These are phyloP conservation scores for Aureobasidium sp. DNA, from an alignment of 2,329 filamentous ascomycete genomes.

Conservation along the genomic window DNA sequence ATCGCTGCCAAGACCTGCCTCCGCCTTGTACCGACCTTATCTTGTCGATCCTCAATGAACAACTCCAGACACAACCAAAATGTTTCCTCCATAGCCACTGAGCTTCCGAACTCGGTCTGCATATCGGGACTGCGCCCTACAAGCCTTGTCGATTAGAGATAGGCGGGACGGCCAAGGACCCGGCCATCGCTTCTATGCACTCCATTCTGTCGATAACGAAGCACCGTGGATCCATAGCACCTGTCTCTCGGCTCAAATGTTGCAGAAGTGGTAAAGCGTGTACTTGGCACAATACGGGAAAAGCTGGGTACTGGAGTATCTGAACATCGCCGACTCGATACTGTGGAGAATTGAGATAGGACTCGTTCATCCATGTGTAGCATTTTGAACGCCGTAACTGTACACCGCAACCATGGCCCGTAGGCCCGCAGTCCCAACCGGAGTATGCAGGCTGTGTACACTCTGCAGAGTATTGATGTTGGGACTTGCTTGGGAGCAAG, in stretches of 20 bases:
- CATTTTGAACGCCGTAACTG: background rate
- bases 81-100: background rate
- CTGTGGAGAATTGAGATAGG: background rate
- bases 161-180: background rate
- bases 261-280: background rate
- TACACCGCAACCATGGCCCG: slow-evolving; percentile 4
- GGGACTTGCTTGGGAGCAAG: background rate
- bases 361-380: background rate
- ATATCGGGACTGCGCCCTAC: background rate
- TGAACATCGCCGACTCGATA: background rate
- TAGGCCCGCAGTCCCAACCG: background rate
- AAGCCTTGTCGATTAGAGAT: background rate
- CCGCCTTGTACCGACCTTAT: background rate
- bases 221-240: background rate
- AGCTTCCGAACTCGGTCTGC: background rate
- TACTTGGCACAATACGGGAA: background rate
- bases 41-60: background rate
- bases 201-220: background rate
- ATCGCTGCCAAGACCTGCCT: background rate
- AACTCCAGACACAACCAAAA: background rate
- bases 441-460: background rate
- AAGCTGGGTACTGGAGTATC: background rate
- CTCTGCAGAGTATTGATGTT: background rate
- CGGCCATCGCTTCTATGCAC: background rate
- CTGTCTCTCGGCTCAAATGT: background rate